These are phyloP conservation scores for Cercospora sp. DNA, from an alignment of 2,329 filamentous ascomycete species.

Conservation along the genomic window DNA sequence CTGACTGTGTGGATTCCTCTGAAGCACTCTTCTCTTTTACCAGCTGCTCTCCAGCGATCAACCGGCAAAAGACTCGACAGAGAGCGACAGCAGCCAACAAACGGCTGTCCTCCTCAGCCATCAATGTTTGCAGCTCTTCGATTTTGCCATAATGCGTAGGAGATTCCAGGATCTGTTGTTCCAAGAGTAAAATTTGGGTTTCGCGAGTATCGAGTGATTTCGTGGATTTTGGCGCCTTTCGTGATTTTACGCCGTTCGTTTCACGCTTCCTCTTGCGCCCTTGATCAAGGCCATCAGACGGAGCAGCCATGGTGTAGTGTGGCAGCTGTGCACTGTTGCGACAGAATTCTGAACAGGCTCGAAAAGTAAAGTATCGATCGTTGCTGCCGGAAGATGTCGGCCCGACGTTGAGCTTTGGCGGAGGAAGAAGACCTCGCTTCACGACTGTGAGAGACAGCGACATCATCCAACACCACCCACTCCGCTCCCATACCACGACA, in stretches of 20 bases:
- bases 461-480: conserved; percentile 20
- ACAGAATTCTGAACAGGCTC: conserved; percentile 7
- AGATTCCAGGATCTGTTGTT: conserved; percentile 79
- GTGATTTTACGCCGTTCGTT: conserved; percentile 31
- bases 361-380: conserved; percentile 6
- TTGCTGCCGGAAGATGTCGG: conserved; percentile 14
- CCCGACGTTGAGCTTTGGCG: conserved; percentile 10
- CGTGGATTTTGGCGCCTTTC: conserved; percentile 44
- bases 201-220: conserved; percentile 34
- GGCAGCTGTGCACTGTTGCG: neutral
- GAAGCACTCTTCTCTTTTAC: conserved; percentile 63
- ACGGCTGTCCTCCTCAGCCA: conserved; percentile 57
- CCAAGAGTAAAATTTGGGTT: conserved; percentile 69
- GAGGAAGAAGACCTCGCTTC: conserved; percentile 4
- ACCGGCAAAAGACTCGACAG: conserved; percentile 80
- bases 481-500: conserved; percentile 51
- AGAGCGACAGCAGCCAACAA: conserved; percentile 72
- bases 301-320: conserved; percentile 40
- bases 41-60: conserved; percentile 74
- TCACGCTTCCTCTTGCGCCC: conserved; percentile 49
- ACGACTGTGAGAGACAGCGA: conserved; percentile 16
- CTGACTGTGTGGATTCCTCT: conserved; percentile 73
- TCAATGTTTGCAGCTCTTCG: conserved; percentile 62
- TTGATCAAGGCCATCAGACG: conserved; percentile 31
- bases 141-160: conserved; percentile 93